Conservation (phyloP, 1,284 basidiomycete species). For the Boletellus deceptivus region DNA sequence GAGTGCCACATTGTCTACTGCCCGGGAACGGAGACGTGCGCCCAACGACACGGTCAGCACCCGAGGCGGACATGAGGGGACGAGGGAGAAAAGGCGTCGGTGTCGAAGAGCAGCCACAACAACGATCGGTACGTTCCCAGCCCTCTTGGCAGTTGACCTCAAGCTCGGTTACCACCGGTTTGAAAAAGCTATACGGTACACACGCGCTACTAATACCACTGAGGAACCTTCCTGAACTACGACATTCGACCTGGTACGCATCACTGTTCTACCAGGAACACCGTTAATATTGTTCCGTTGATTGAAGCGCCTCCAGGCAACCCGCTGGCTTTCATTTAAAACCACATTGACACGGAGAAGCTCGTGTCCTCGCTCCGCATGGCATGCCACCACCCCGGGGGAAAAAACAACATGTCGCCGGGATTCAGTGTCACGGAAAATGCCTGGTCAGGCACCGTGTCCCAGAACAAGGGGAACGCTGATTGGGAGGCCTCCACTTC, state of each 20-base stretch:
- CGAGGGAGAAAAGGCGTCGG: slow-evolving; percentile 1
- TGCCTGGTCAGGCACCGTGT: slow-evolving; percentile 62
- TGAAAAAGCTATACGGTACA: slow-evolving; percentile 21
- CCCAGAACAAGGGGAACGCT: slow-evolving; percentile 50
- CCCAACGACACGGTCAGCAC: slow-evolving; percentile 34
- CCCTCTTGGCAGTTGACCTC: slow-evolving; percentile 18
- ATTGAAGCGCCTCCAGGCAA: slow-evolving; percentile 22
- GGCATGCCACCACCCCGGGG: slow-evolving; percentile 92
- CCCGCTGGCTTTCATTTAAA: slow-evolving; percentile 43
- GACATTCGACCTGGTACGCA: slow-evolving; percentile 9
- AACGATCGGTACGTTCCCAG: slow-evolving; percentile 10
- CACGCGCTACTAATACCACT: slow-evolving; percentile 11
- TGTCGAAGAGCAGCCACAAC: no score
- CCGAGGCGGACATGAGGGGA: slow-evolving; percentile 32
- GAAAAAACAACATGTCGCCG: slow-evolving; percentile 86
- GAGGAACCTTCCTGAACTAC: not conserved
- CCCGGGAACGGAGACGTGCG: slow-evolving; percentile 29
- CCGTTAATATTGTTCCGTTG: slow-evolving; percentile 4
- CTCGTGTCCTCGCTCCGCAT: slow-evolving; percentile 79
- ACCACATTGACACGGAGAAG: slow-evolving; percentile 83
- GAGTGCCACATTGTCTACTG: slow-evolving; percentile 19
- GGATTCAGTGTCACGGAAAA: slow-evolving; percentile 65
- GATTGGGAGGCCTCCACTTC: slow-evolving; percentile 22
- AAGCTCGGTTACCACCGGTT: slow-evolving; percentile 32
- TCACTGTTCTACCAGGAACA: slow-evolving; percentile 5